A percentile compares a stretch with the other conserved stretches of the same genome.
Evolutionary conservation across 2,329 filamentous ascomycete genomes (phyloP).

Genomic region (Calonectria hongkongensis): DNA sequence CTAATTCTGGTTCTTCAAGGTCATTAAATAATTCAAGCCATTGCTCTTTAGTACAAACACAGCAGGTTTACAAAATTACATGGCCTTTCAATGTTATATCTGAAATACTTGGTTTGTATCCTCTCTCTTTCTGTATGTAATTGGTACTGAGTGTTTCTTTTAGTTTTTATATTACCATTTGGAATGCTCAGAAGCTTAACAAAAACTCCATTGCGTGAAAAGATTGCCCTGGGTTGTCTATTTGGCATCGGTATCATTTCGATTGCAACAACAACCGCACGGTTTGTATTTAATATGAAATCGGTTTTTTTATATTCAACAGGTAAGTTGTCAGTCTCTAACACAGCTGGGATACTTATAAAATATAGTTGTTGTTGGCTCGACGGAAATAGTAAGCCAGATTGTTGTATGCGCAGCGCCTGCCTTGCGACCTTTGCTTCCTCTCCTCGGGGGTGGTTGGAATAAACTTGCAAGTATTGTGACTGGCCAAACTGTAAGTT

Average conservation of each 20-base stretch:
- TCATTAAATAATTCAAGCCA: too few species aligned
- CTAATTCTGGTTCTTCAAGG: too few species aligned
- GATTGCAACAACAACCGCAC: background rate
- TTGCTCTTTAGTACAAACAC: too few species aligned
- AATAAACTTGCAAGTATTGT: background rate
- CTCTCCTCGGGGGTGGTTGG: background rate
- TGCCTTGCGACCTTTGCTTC: conserved; percentile 2
- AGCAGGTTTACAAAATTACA: background rate
- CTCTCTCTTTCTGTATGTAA: too few species aligned
- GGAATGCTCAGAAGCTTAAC: background rate
- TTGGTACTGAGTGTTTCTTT: background rate
- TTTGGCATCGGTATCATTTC: background rate
- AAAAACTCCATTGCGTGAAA: background rate
- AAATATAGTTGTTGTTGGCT: background rate
- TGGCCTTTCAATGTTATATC: background rate
- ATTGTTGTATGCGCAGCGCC: conserved; percentile 13
- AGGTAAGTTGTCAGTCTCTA: background rate
- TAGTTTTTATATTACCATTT: background rate
- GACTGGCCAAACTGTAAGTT: background rate
- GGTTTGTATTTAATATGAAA: background rate
- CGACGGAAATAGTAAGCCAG: background rate
- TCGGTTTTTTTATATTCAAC: background rate
- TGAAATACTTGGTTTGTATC: background rate
- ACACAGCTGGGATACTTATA: background rate
- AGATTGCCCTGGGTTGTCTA: background rate